Percentiles rank a stretch among this genome's conserved stretches.
Conservation (phyloP, 169 alveolate genomes). For the Cryptosporidium tyzzeri region DNA sequence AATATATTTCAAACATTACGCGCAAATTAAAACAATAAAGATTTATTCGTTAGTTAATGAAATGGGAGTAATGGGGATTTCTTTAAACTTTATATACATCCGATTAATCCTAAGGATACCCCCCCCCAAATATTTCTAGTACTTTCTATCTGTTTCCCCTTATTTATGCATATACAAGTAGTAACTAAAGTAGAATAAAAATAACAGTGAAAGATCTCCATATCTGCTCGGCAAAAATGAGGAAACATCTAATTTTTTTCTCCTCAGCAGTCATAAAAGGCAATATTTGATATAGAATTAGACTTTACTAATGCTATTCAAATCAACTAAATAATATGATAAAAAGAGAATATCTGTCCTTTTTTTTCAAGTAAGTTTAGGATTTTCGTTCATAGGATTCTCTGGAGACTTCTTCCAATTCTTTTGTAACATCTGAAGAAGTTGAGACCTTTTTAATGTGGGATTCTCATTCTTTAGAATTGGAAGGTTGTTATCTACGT, state of each 20-base stretch:
- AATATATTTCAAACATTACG: not conserved
- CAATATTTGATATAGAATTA: not conserved
- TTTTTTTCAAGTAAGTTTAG: not conserved
- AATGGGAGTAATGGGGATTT: not conserved
- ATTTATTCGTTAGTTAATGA: too few relatives aligned
- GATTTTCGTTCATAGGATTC: slow-evolving; percentile 31
- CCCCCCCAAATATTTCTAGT: not conserved
- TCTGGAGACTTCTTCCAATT: slow-evolving; percentile 73
- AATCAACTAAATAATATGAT: not conserved
- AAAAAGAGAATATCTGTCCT: not conserved
- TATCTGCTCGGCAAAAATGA: not conserved
- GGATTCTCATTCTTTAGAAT: slow-evolving; percentile 45
- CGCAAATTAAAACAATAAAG: slow-evolving; percentile 1
- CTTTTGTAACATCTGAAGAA: slow-evolving; percentile 54
- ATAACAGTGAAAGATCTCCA: not conserved
- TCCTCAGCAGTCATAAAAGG: not conserved
- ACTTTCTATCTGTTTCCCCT: not conserved
- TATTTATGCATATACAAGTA: not conserved
- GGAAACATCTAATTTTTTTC: not conserved
- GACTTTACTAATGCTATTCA: not conserved
- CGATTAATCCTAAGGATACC: not conserved
- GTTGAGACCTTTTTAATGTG: slow-evolving; percentile 58
- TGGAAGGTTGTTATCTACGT: slow-evolving; percentile 66
- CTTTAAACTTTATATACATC: not conserved
- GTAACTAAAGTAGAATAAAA: not conserved